Evolutionary conservation across 495 filamentous ascomycete species (phyloP).

Genomic region (Hypoxylon intermedium): DNA sequence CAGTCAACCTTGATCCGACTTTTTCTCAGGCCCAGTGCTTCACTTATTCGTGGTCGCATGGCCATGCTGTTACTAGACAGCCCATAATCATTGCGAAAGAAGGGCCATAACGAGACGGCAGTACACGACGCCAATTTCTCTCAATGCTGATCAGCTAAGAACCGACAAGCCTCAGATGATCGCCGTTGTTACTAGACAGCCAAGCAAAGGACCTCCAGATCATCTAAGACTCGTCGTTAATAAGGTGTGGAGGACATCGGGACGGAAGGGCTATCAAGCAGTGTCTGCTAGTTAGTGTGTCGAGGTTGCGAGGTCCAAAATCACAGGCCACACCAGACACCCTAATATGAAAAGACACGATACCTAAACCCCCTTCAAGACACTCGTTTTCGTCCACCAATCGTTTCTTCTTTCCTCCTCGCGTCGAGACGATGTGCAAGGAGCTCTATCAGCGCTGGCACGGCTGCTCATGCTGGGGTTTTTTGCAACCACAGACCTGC

Average conservation of each 20-base stretch:
- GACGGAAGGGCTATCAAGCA: constrained; percentile 1
- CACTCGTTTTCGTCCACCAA: constrained; percentile 3
- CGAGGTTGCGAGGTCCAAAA: constrained; percentile 3
- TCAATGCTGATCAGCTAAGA: constrained; percentile 25
- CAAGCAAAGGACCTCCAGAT: constrained; percentile 6
- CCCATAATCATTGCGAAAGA: constrained; percentile 14
- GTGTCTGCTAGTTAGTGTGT: constrained; percentile 1
- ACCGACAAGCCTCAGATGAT: constrained; percentile 7
- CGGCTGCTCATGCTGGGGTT: constrained; percentile 44
- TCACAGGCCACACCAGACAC: constrained; percentile 5
- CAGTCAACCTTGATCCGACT: not conserved
- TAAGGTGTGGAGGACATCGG: constrained; percentile 3
- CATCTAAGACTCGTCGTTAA: constrained; percentile 10
- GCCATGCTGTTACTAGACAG: constrained; percentile 45
- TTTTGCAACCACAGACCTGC: constrained; percentile 40
- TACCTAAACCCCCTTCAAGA: not conserved
- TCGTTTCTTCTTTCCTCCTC: not conserved
- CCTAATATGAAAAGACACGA: constrained; percentile 5
- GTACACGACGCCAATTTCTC: constrained; percentile 21
- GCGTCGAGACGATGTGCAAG: constrained; percentile 34
- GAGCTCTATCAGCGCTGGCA: constrained; percentile 44
- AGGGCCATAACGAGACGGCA: constrained; percentile 9
- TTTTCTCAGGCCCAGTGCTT: constrained; percentile 1
- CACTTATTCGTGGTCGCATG: constrained; percentile 11
- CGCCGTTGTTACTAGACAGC: constrained; percentile 39